Evolutionary conservation across 1,284 basidiomycete genomes (phyloP), one percentile per base, ranked within the genome.

Genomic region (Marasmius oreades): DNA sequence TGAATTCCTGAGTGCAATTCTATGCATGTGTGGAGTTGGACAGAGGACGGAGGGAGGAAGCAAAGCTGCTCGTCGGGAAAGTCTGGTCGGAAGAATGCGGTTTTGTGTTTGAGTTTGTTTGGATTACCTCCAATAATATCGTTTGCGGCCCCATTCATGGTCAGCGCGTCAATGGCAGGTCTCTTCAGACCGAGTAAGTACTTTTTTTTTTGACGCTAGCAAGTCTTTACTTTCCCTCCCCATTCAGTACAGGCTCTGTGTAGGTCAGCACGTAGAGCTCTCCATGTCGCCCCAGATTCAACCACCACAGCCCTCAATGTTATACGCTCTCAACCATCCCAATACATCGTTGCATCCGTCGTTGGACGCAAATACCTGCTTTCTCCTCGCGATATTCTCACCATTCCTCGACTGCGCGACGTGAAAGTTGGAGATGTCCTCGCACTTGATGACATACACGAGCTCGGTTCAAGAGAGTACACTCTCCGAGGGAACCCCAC

Each of bases 381-480:
- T 33, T 84, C 95, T 34, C 87, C 93, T 20, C 84, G 88, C 66
- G 96, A 99, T 76, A 73, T 96, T 60, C 84, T 99, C 66, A 98
- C 96, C 48, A 83, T 98, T 1, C 95, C 96, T 2, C 88, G 88
- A 51, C 82, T 98, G 51, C 88, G 86, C 62, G 85, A 88, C 70
- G 86, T 88, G 56, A 78, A 81, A 42, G 85, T 96, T 55, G 96
- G 96, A 24, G 92, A 97, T 66, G 80, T 90, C 37, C 81, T 99
- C 55, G 73, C 80, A 5, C 83, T 99, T 56, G 90, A 92, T 62
- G 81, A 93, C 61, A 89, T 99, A 58, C 88, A 95, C 69, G 96
- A 99, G 73, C 82, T 98, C 53, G 96, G 96, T 59, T 94, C 93
- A 48, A 85, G 95, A 63, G 94, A 98, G 69, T 98, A 90, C 74